Base-by-base conservation (phyloP, 2,329 filamentous ascomycete genomes). In the Orbilia quercus region DNA sequence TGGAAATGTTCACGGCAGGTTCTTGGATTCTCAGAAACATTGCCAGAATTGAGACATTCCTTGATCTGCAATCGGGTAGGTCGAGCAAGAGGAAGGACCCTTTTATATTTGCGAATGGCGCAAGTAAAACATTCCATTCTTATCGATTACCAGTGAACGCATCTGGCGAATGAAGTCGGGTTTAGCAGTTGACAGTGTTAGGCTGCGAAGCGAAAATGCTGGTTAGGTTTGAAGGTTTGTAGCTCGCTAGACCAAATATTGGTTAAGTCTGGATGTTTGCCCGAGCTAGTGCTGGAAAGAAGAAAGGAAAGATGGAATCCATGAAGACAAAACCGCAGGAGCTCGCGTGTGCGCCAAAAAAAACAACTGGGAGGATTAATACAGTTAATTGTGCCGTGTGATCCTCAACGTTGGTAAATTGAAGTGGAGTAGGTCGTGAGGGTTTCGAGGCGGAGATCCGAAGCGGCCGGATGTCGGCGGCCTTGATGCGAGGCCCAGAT, bases 251-350 rank as follows among this genome's bases (percentile, higher is more conserved):
- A 53, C 54, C 54, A 22, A 53, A 50, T 40, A 31, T 60, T 47
- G 69, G 55, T 45, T 73, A 59, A 51, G 40, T 36, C 53, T 67
- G 47, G 34, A 16, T 58, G 31, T n/a, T 25, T 42, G 50, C 45
- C 63, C 63, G 65, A 63, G 54, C n/a, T n/a, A n/a, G n/a, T n/a
- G n/a, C n/a, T n/a, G n/a, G n/a, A n/a, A n/a, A n/a, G n/a, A n/a
- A 20, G 23, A 62, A 51, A 40, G 18, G 25, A 44, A 50, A 45
- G 36, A 31, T n/a, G n/a, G n/a, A n/a, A n/a, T n/a, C 59, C 42
- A 48, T 57, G 36, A 50, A 47, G 54, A 66, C 69, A 73, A 73
- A 73, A 66, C 60, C 60, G 69, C 69, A 73, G 69, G 69, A 73
- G 69, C 69, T 73, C 69, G 69, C 57, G 69, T 65, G 67, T 59